A percentile compares a stretch with the other conserved stretches of the same genome.
Evolutionary conservation across 345 rosid genomes (phyloP).

Genomic region (Salix exigua): DNA sequence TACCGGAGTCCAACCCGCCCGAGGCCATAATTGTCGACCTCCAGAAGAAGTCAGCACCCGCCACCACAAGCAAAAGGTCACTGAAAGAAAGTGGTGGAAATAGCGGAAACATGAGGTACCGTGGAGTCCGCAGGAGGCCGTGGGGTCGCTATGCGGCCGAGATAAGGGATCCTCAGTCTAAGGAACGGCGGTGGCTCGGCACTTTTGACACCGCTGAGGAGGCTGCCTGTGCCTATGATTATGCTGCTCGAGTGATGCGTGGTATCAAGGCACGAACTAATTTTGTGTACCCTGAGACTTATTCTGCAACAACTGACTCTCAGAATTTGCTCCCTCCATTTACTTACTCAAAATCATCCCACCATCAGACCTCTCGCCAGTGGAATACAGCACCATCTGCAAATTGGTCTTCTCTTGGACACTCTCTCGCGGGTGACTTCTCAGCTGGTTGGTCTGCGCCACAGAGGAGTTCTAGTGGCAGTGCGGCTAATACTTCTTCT

Average conservation of each 20-base stretch:
- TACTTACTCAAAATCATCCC: slow-evolving; percentile 33
- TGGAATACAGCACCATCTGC: slow-evolving; percentile 7
- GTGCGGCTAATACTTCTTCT: slow-evolving; percentile 8
- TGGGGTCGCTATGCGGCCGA: slow-evolving; percentile 99
- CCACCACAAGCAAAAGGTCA: slow-evolving; percentile 34
- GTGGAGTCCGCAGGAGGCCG: slow-evolving; percentile 90
- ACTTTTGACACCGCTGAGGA: slow-evolving; percentile 99
- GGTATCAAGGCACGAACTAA: slow-evolving; percentile 91
- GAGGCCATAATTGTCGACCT: slow-evolving; percentile 12
- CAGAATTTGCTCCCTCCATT: slow-evolving; percentile 23
- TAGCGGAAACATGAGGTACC: slow-evolving; percentile 58
- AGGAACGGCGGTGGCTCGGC: slow-evolving; percentile 93
- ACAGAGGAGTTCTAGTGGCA: slow-evolving; percentile 16
- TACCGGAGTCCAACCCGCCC: slow-evolving; percentile 10
- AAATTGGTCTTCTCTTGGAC: slow-evolving; percentile 11
- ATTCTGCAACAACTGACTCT: not conserved
- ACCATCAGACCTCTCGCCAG: slow-evolving; percentile 11
- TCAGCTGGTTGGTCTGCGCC: not conserved
- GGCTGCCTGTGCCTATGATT: slow-evolving; percentile 93
- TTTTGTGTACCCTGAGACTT: slow-evolving; percentile 52
- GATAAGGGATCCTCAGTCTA: slow-evolving; percentile 85
- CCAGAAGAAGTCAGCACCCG: slow-evolving; percentile 14
- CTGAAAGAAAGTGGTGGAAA: slow-evolving; percentile 28
- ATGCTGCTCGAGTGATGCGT: slow-evolving; percentile 86
- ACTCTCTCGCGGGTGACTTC: slow-evolving; percentile 8